These are phyloP conservation scores for Kluyveromyces aestuarii DNA, from an alignment of 805 yeast genomes.

Conservation along the genomic window DNA sequence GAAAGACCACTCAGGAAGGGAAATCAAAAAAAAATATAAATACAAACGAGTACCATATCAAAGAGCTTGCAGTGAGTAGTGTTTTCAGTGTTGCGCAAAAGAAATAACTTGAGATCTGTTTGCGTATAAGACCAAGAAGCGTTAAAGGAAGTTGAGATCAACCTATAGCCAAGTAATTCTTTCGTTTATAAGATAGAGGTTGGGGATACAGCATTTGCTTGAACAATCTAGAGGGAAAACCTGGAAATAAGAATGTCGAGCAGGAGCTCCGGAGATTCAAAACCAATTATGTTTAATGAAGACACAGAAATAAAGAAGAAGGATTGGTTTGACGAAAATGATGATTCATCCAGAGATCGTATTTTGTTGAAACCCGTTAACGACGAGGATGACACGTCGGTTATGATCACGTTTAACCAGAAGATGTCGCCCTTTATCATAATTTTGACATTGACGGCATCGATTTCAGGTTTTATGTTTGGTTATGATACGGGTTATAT, in stretches of 20 bases:
- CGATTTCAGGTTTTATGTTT: slow-evolving; percentile 92
- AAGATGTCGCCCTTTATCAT: slow-evolving; percentile 58
- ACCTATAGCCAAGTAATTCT: no score
- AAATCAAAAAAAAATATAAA: no score
- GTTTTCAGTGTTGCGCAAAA: no score
- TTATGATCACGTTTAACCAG: slow-evolving; percentile 39
- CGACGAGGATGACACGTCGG: slow-evolving; percentile 42
- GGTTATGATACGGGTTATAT: slow-evolving; percentile 98
- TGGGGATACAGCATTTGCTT: background rate
- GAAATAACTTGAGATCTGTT: no score
- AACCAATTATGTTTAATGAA: slow-evolving; percentile 1
- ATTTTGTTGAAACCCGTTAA: slow-evolving; percentile 30
- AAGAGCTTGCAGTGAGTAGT: no score
- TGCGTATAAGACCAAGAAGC: no score
- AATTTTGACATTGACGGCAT: slow-evolving; percentile 62
- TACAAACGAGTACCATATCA: no score
- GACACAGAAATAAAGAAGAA: background rate
- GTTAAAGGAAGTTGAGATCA: no score
- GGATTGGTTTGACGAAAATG: background rate
- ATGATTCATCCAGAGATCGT: slow-evolving; percentile 8
- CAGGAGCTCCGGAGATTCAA: background rate
- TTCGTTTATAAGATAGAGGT: background rate
- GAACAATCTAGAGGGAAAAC: background rate
- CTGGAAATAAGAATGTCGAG: background rate
- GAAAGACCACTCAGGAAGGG: no score